Base-by-base conservation (phyloP, 2,329 filamentous ascomycete genomes). In the Ascochyta fabae region DNA sequence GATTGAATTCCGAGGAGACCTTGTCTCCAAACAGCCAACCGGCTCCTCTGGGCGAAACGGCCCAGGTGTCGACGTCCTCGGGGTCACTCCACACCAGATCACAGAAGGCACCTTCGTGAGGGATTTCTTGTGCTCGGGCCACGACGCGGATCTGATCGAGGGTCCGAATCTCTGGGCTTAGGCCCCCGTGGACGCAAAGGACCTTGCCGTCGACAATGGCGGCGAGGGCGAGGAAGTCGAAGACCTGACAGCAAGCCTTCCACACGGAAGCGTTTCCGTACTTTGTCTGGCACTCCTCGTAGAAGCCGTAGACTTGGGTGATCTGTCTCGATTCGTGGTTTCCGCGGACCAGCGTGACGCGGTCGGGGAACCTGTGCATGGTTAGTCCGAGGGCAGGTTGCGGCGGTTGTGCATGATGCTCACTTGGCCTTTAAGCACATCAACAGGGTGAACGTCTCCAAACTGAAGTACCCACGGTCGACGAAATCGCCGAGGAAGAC, bases 301-400 rank as follows among this genome's bases (percentile, higher is more conserved):
- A 99, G 82, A 99, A 99, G 60, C 95, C 95, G 77, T 99, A 99
- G 56, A 99, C 95, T 78, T 98, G 94, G 41, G 95, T 99, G 77
- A 99, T 99, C 80, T 99, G 95, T 70, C 95, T 89, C 62, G 93
- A 97, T 81, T 99, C 95, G 85, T 99, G 95, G 80, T 99, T 91
- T 33, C 88, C 88, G 48, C 88, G 86, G 29, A 91, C 87, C 27
- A 91, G 80, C 0, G 88, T 91, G 59, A 91, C 87, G 60, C 85
- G 83, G 68, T 90, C 87, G 36, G 88, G 88, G 69, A 86, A 90
- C 78, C 86, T 88, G 53, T 31, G 12, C 42, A 27, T 9, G 19
- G 55, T 65, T 16, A 65, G 55, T 22, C 5, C 2, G 6, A 16
- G 33, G 7, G 23, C 7, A 19, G 3, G 12, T 3, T 22, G 29